These are phyloP conservation scores for Penicillium concentricum DNA, from an alignment of 2,329 filamentous ascomycete genomes.

Conservation along the genomic window DNA sequence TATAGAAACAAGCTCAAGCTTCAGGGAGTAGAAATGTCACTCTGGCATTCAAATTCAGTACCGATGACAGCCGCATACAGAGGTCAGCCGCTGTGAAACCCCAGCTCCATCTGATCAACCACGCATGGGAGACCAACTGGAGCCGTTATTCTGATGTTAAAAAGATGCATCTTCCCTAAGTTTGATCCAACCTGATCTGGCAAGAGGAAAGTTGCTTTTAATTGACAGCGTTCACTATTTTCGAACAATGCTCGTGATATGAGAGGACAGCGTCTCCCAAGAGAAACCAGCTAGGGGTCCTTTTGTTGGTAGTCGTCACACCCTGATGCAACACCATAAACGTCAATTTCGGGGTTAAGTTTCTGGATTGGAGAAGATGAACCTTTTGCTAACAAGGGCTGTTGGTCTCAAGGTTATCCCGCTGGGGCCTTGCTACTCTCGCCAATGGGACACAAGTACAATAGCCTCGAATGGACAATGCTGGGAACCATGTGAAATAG, in stretches of 20 bases:
- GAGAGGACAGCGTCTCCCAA: conserved; percentile 2
- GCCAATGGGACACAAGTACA: conserved; percentile 15
- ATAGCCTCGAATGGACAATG: conserved; percentile 2
- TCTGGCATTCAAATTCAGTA: conserved; percentile 33
- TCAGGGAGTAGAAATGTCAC: conserved; percentile 19
- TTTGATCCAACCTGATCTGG: neutral
- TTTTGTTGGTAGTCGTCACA: conserved; percentile 18
- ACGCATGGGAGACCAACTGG: conserved; percentile 26
- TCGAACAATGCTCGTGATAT: conserved; percentile 11
- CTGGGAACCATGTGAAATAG: conserved; percentile 32
- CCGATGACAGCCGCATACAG: conserved; percentile 33
- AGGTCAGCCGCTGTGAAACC: conserved; percentile 42
- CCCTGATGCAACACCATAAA: conserved; percentile 26
- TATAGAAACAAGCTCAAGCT: conserved; percentile 25
- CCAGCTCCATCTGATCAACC: conserved; percentile 37
- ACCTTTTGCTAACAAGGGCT: conserved; percentile 11
- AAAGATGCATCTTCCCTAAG: conserved; percentile 7
- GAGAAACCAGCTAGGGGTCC: conserved; percentile 10
- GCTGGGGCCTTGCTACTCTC: conserved; percentile 7
- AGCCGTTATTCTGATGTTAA: conserved; percentile 3
- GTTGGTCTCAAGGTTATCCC: conserved; percentile 3
- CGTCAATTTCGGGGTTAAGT: conserved; percentile 13
- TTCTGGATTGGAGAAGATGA: conserved; percentile 9
- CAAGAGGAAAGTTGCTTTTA: neutral
- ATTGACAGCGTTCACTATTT: conserved; percentile 10